These are phyloP conservation scores for Lasiodiplodia sp. DNA, from an alignment of 2,329 filamentous ascomycete species.

Conservation along the genomic window DNA sequence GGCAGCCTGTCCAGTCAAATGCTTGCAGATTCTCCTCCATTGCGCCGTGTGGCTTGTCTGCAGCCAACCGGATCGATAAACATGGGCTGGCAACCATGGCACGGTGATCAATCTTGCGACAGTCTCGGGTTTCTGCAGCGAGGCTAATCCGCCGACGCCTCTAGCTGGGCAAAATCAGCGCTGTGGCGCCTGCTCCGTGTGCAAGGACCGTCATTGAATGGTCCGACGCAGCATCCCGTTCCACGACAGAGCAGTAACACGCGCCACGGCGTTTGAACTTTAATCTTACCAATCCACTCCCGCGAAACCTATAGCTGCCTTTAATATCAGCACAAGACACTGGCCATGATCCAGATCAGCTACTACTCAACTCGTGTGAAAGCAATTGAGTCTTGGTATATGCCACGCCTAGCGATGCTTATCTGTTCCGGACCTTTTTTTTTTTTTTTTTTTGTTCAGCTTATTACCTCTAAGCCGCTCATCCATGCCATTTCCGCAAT, in stretches of 20 bases:
- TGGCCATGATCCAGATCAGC: not conserved
- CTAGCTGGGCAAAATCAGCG: not conserved
- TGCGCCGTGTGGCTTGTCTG: not conserved
- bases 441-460: too few relatives aligned
- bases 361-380: not conserved
- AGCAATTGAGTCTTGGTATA: not conserved
- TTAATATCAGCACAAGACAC: not conserved
- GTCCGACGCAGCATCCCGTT: not conserved
- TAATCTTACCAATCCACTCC: not conserved
- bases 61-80: slow-evolving; percentile 1
- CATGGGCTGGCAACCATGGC: not conserved
- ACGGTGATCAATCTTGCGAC: slow-evolving; percentile 4
- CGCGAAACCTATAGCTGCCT: not conserved
- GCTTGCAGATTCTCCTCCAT: not conserved
- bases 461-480: not conserved
- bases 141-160: not conserved
- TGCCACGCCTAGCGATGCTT: not conserved
- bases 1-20: not conserved
- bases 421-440: not conserved
- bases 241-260: not conserved
- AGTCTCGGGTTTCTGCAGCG: slow-evolving; percentile 12
- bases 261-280: not conserved
- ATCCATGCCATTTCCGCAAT: not conserved
- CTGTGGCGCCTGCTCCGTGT: not conserved
- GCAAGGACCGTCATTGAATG: not conserved